Base-by-base conservation (phyloP, 2,329 filamentous ascomycete species). In the Aspergillus sclerotialis region DNA sequence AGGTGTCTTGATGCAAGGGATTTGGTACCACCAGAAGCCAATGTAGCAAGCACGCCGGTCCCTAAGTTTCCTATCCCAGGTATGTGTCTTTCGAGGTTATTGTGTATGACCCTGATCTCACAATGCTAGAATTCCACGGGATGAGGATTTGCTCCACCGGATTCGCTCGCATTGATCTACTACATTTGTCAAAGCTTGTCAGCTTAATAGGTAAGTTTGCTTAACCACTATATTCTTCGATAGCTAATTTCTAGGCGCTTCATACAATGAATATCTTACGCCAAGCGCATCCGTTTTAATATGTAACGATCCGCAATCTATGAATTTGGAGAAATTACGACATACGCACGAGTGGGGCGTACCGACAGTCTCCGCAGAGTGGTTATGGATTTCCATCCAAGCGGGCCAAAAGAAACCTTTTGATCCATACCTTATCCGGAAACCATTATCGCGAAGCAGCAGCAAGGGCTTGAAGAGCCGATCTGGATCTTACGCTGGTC, bases 381-480 rank as follows among this genome's bases (percentile, higher is more conserved):
- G 92, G 92, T 68, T 98, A 3, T 92, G 84, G 80, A 74, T 81
- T 33, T 92, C 84, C 45, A 78, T 95, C 32, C 68, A 71, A 34
- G 57, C 53, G 29, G 50, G 75, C 18, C 57, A 66, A 35, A 67
- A 63, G 47, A 64, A 73, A 36, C 51, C 69, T 8, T 72, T 70
- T 32, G 58, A 65, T 14, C 56, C 64, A 18, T 76, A 73, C 49
- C 44, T 59, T 13, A 56, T 65, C 32, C 51, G 50, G 18, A 50
- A 45, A 36, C 39, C 32, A 21, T 34, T 34, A 25, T 44, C 48
- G 2, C 52, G 57, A 40, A 55, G 26, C 11, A 32, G 26, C 10
- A 32, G 33, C 26, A 46, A 38, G 31, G 45, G 41, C 21, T 31
- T 33, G 17, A 49, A 46, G 28, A 38, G 37, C 31, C 46, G 42